Conservation (phyloP, 2,329 filamentous ascomycete species). For the Metarhizium sp. region DNA sequence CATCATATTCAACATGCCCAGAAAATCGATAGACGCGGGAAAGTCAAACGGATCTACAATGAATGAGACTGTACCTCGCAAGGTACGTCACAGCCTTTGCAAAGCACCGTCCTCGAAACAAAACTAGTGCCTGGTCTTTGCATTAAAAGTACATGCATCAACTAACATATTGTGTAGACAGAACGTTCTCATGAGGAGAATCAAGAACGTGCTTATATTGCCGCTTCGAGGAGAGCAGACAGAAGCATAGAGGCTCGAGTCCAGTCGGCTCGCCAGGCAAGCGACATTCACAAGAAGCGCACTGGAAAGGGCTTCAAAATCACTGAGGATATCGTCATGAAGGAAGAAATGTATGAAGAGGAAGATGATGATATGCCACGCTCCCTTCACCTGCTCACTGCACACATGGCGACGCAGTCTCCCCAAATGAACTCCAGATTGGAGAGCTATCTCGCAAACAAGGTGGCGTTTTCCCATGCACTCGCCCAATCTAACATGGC, state of each 20-base stretch:
- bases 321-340: constrained; percentile 75
- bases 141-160: not conserved
- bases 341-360: constrained; percentile 95
- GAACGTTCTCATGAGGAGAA: constrained; percentile 74
- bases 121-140: not conserved
- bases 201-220: constrained; percentile 83
- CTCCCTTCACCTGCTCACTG: constrained; percentile 54
- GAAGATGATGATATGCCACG: constrained; percentile 73
- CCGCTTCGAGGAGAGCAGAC: constrained; percentile 78
- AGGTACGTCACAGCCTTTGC: not conserved
- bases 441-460: constrained; percentile 35
- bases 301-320: constrained; percentile 77
- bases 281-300: constrained; percentile 81
- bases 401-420: constrained; percentile 51
- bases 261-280: constrained; percentile 78
- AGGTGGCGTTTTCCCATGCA: constrained; percentile 32
- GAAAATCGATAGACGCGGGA: not conserved
- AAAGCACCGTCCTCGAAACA: not conserved
- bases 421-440: constrained; percentile 53
- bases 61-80: not conserved
- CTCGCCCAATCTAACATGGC: constrained; percentile 25
- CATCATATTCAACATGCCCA: not conserved
- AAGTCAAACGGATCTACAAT: not conserved
- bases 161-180: constrained; percentile 35
- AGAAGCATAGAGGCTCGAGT: constrained; percentile 79